A percentile compares a stretch with the other conserved stretches of the same genome.
Evolutionary conservation across 805 yeast species (phyloP).

Genomic region (Komagataella pastoris): DNA sequence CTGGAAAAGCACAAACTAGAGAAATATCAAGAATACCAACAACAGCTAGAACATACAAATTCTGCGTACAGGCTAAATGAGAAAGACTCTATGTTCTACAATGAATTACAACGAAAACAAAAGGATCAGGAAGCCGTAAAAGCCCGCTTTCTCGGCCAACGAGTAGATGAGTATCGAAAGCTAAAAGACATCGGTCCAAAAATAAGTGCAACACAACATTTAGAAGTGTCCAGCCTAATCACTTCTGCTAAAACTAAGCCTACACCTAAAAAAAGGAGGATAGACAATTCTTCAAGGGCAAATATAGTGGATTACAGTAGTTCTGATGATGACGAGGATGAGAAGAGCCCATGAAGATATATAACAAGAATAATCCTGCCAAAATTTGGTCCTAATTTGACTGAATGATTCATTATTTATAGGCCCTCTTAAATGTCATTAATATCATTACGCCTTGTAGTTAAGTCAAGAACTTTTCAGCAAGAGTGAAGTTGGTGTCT

Average conservation of each 20-base stretch:
- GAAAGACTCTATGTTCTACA: constrained; percentile 3
- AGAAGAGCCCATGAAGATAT: background rate
- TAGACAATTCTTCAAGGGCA: background rate
- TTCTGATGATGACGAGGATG: background rate
- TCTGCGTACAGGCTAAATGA: constrained; percentile 3
- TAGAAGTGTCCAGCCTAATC: background rate
- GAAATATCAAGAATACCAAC: constrained; percentile 2
- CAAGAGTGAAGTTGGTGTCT: no score
- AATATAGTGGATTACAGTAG: background rate
- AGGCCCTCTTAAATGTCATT: no score
- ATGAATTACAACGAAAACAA: background rate
- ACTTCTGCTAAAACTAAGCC: background rate
- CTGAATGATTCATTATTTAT: no score
- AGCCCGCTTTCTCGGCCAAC: background rate
- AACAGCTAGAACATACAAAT: constrained; percentile 3
- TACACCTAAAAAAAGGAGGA: background rate
- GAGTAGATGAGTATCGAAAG: constrained; percentile 1
- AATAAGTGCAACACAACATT: background rate
- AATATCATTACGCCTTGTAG: no score
- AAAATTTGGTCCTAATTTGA: no score
- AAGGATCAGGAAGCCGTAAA: background rate
- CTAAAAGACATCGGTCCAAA: background rate
- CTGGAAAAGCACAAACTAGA: constrained; percentile 2
- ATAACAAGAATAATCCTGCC: no score
- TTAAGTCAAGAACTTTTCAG: no score